Conservation (phyloP, 139 green algal species). For the Auxenochlorella pyrenoidosa region DNA sequence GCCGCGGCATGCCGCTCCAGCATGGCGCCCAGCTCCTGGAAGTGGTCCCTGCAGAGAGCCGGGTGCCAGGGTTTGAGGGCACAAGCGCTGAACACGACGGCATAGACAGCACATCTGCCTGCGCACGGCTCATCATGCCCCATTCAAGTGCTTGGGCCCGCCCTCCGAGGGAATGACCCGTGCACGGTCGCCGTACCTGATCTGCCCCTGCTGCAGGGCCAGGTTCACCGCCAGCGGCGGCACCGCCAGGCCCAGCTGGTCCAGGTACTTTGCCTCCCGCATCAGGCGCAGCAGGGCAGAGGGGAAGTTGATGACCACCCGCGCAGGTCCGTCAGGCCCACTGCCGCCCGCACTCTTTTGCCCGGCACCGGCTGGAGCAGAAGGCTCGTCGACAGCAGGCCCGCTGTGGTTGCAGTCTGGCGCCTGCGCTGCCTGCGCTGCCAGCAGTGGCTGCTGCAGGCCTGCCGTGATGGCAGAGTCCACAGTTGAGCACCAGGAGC, state of each 20-base stretch:
- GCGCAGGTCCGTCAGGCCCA: neutral
- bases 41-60: conserved; percentile 1
- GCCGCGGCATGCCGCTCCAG: conserved; percentile 75
- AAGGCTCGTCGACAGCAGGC: too few relatives aligned
- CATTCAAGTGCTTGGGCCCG: too few relatives aligned
- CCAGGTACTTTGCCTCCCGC: conserved; percentile 86
- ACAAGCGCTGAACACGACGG: too few relatives aligned
- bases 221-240: conserved; percentile 86
- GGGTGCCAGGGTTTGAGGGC: neutral
- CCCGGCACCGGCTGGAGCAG: neutral
- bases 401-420: too few relatives aligned
- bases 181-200: conserved; percentile 47
- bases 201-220: conserved; percentile 84
- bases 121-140: neutral
- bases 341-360: neutral
- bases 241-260: conserved; percentile 89
- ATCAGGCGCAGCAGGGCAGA: conserved; percentile 78
- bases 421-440: neutral
- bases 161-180: too few relatives aligned
- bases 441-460: conserved; percentile 80
- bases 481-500: conserved; percentile 74
- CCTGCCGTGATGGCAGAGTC: conserved; percentile 71
- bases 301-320: conserved; percentile 84
- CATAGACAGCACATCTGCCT: too few relatives aligned
- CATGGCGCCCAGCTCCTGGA: conserved; percentile 70